Base-by-base conservation (phyloP, 2,329 filamentous ascomycete species). In the Penicillium sp. region DNA sequence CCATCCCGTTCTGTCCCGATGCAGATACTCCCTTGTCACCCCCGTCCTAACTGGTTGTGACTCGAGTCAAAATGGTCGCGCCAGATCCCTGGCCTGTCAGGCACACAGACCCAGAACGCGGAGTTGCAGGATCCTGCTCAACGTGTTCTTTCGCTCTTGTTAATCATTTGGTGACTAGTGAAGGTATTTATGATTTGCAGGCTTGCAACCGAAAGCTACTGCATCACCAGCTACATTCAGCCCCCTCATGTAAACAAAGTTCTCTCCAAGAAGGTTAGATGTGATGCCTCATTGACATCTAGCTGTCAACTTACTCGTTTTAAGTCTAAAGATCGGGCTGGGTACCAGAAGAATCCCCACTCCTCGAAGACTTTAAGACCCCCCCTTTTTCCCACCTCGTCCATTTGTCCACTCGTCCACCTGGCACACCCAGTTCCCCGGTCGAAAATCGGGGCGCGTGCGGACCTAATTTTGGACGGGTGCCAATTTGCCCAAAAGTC, bases 271-370 rank as follows among this genome's bases (percentile, higher is more conserved):
- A 10, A 31, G 7, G 9, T 9, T 31, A 10, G 31, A 31, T 31
- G n/a, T 49, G 46, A 35, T 35, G 31, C n/a, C 46, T 49, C 31
- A 33, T 33, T 35, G n/a, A 19, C 18, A 39, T 46, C 13, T 13
- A 71, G 67, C 70, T 72, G 70, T 72, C 70, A 73, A 66, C 55
- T 66, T 69, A 58, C 69, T 64, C 33, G 35, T 69, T 68, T 6
- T 61, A 39, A 66, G 69, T 55, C 58, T 67, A 66, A 60, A 65
- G 65, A 64, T 72, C 70, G 69, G 71, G 63, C 63, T 64, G 67
- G 68, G 71, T 69, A 64, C 62, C 63, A 60, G 65, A 55, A 41
- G 50, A 59, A 44, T 62, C 61, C 51, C 64, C 66, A 67, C 61
- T 54, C 22, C 47, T 60, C 57, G 63, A 60, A 63, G 62, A 65